These are phyloP conservation scores for Boletus fagicola DNA, from an alignment of 768 basidiomycete genomes.

Conservation along the genomic window DNA sequence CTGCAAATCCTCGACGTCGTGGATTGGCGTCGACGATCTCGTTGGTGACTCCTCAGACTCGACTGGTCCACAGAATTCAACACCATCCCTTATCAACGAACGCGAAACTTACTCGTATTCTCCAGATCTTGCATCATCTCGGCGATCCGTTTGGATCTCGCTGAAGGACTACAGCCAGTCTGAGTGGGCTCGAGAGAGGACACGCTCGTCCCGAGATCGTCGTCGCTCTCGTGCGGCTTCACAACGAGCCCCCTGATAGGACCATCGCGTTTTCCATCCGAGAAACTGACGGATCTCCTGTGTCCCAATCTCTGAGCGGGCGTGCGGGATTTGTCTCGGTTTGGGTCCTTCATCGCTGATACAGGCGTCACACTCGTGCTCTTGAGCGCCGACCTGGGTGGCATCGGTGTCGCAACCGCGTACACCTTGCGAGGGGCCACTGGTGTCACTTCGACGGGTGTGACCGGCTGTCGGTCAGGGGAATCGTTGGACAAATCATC, in stretches of 20 bases:
- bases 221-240: slow-evolving; percentile 39
- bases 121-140: slow-evolving; percentile 77
- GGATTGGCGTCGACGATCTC: slow-evolving; percentile 47
- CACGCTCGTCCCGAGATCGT: slow-evolving; percentile 28
- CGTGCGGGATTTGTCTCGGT: slow-evolving; percentile 49
- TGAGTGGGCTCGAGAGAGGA: slow-evolving; percentile 21
- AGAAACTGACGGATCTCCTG: slow-evolving; percentile 93
- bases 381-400: slow-evolving; percentile 42
- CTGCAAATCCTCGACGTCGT: slow-evolving; percentile 46
- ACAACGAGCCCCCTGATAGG: slow-evolving; percentile 68
- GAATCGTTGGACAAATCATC: slow-evolving; percentile 35
- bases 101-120: slow-evolving; percentile 57
- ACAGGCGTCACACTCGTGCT: slow-evolving; percentile 50
- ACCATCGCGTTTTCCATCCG: slow-evolving; percentile 87
- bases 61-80: slow-evolving; percentile 7
- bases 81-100: slow-evolving; percentile 3
- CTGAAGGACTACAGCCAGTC: slow-evolving; percentile 49
- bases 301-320: slow-evolving; percentile 51
- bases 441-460: slow-evolving; percentile 20
- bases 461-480: slow-evolving; percentile 1
- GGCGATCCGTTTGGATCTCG: slow-evolving; percentile 76
- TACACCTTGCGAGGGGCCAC: slow-evolving; percentile 16
- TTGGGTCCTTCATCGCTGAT: slow-evolving; percentile 57
- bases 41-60: slow-evolving; percentile 56
- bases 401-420: slow-evolving; percentile 27